These are phyloP conservation scores for Diplodia scrobiculata DNA, from an alignment of 2,329 filamentous ascomycete species.

Conservation along the genomic window DNA sequence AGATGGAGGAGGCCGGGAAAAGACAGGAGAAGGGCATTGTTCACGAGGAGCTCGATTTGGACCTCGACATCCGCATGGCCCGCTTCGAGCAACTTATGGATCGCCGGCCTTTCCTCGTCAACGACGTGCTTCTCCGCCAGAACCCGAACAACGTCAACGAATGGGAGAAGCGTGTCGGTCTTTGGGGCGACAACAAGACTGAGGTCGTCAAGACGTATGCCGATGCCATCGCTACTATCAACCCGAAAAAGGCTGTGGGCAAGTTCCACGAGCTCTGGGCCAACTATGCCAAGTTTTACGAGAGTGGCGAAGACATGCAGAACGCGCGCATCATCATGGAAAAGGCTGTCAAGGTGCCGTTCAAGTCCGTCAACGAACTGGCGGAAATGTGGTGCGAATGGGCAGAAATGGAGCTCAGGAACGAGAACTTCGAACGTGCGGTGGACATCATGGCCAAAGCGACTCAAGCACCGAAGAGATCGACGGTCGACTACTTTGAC, in stretches of 20 bases:
- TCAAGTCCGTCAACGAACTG: slow-evolving; percentile 94
- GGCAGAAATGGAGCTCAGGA: slow-evolving; percentile 96
- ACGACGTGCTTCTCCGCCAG: slow-evolving; percentile 91
- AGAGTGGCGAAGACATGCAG: slow-evolving; percentile 77
- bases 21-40: slow-evolving; percentile 76
- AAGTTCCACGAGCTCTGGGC: slow-evolving; percentile 94
- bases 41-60: slow-evolving; percentile 85
- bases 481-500: slow-evolving; percentile 99
- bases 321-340: slow-evolving; percentile 93
- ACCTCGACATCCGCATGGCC: slow-evolving; percentile 95
- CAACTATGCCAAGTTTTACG: slow-evolving; percentile 97
- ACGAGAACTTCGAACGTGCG: slow-evolving; percentile 93
- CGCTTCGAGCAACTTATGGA: slow-evolving; percentile 99
- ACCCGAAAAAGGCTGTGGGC: slow-evolving; percentile 90
- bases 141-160: slow-evolving; percentile 95
- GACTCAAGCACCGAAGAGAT: slow-evolving; percentile 92
- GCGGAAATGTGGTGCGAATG: slow-evolving; percentile 99
- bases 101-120: slow-evolving; percentile 88
- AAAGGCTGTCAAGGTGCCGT: slow-evolving; percentile 96
- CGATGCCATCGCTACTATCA: slow-evolving; percentile 86
- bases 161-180: slow-evolving; percentile 93
- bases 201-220: slow-evolving; percentile 95
- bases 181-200: slow-evolving; percentile 91
- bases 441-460: slow-evolving; percentile 97
- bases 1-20: slow-evolving; percentile 83